Percentiles rank a stretch among this genome's conserved stretches.
Conservation (phyloP, 202 grass and related monocot species). For the Dendrocalamus latiflorus region DNA sequence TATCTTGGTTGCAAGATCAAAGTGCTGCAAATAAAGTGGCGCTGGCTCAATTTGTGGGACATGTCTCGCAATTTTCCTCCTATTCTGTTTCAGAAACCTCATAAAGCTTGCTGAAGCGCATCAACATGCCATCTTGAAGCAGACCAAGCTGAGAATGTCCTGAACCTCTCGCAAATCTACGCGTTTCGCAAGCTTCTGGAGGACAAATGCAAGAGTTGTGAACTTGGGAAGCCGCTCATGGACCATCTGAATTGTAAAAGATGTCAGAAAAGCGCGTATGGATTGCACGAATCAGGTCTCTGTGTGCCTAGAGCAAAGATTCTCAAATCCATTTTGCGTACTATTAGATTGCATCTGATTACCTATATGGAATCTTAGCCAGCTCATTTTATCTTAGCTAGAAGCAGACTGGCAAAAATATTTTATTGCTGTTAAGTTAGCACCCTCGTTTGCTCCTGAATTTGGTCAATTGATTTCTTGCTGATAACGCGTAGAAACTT, state of each 20-base stretch:
- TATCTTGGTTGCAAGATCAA: not conserved
- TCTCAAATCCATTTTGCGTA: slow-evolving; percentile 29
- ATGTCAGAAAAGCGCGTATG: not conserved
- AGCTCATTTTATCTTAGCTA: too few relatives aligned
- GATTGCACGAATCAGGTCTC: slow-evolving; percentile 3
- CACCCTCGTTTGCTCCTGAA: not conserved
- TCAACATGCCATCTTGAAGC: slow-evolving; percentile 34
- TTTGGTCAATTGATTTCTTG: not conserved
- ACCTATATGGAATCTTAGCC: not conserved
- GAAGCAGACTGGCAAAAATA: not conserved
- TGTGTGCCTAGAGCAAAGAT: not conserved
- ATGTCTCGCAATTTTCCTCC: too few relatives aligned
- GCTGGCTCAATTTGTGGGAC: slow-evolving; percentile 1
- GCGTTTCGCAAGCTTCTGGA: slow-evolving; percentile 16
- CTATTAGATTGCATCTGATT: slow-evolving; percentile 22
- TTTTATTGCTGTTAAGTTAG: not conserved
- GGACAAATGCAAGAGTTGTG: too few relatives aligned
- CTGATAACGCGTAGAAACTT: not conserved
- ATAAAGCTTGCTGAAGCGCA: not conserved
- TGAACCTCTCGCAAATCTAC: slow-evolving; percentile 12
- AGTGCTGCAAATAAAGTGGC: not conserved
- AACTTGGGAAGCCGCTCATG: too few relatives aligned
- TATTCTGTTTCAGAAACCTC: slow-evolving; percentile 5
- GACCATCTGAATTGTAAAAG: too few relatives aligned
- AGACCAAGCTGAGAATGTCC: slow-evolving; percentile 18